Base-by-base conservation (phyloP, 2,329 filamentous ascomycete species). In the Claviceps quebecensis region DNA sequence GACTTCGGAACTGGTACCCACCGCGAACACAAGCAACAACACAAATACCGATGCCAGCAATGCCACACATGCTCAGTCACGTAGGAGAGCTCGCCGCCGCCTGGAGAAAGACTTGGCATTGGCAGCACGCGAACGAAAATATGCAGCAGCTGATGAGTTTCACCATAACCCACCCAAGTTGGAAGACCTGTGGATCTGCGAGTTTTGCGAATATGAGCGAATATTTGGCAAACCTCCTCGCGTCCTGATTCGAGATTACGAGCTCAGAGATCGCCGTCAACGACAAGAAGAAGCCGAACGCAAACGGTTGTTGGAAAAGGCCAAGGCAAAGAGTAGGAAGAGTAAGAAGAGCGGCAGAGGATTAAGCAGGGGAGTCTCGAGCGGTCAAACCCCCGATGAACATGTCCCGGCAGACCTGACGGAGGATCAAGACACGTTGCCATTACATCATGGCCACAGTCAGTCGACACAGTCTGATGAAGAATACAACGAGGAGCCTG, bases 131-230 rank as follows among this genome's bases (percentile, higher is more conserved):
- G 81, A 88, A 57, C 84, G 93, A 6, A 84, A 84, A 53, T 78
- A 86, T 46, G 77, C 87, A 61, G 86, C 93, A 54, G 79, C 86
- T 59, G 84, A 86, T 56, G 77, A 80, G 52, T 94, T 93, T 65
- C 80, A 80, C 55, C 81, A 86, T 59, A 83, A 86, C 60, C 84
- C 86, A 1, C 85, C 86, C 1, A 69, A 71, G 36, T 58, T 59
- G 1, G 84, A 87, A 57, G 87, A 95, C 55, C 78, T 89, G 48
- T 97, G 90, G 87, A 89, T 97, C 46, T 98, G 93, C 69, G 87
- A 96, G 62, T 97, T 97, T 65, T 98, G 93, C 72, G 93, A 98
- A 67, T 98, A 96, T 63, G 91, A 97, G 68, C 81, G 81, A 49
- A 96, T 98, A 48, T 97, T 95, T 64, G 91, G 91, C n/a, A 77